These are phyloP conservation scores for Luvunga scandens DNA, from an alignment of 345 rosid species.

Conservation along the genomic window DNA sequence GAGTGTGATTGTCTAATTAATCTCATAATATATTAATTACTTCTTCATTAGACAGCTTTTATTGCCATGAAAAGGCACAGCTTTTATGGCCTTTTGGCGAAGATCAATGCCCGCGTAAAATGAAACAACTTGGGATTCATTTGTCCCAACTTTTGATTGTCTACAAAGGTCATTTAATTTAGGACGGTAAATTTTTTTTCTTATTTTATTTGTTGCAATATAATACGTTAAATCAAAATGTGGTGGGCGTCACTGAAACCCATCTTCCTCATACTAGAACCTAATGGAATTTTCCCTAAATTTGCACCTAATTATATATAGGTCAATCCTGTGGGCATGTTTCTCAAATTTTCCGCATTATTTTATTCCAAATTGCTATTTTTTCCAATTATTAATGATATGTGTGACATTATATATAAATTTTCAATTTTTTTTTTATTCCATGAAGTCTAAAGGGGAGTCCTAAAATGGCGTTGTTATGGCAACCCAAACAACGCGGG, in stretches of 20 bases:
- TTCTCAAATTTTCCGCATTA: too few species aligned
- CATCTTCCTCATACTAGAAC: not conserved
- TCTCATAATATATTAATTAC: not conserved
- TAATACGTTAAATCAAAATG: not conserved
- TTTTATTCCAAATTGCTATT: too few species aligned
- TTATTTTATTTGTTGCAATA: not conserved
- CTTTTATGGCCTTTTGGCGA: not conserved
- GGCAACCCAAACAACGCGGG: too few species aligned
- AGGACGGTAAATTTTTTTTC: too few species aligned
- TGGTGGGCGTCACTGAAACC: not conserved
- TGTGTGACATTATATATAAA: too few species aligned
- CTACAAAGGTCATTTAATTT: not conserved
- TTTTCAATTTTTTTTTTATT: too few species aligned
- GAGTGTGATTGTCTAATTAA: not conserved
- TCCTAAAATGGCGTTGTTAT: too few species aligned
- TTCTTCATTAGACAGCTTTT: not conserved
- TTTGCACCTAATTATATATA: too few species aligned
- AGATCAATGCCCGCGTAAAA: not conserved
- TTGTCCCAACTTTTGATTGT: not conserved
- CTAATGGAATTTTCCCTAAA: not conserved
- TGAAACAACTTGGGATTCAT: not conserved
- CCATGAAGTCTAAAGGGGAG: too few species aligned
- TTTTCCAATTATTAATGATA: too few species aligned
- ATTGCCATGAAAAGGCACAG: conserved; percentile 7
- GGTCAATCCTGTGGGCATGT: too few species aligned